These are phyloP conservation scores for Vitis vinifera DNA, from an alignment of 164 flowering plant species.

Conservation along the genomic window ASM3070453v1 NC_081810.1:4033501-4034000, in stretches of 20 bases:
- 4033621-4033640: constrained; percentile 87
- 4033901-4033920: constrained; percentile 90
- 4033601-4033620: constrained; percentile 94
- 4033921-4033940: constrained; percentile 77
- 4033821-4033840: constrained; percentile 86
- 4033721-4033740: constrained; percentile 93
- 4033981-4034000: constrained; percentile 59
- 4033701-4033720: constrained; percentile 85
- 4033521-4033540: background rate
- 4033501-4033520: too few relatives aligned
- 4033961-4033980: constrained; percentile 77
- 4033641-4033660: constrained; percentile 85
- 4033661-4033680: constrained; percentile 84
- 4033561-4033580: constrained; percentile 84
- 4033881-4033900: constrained; percentile 90
- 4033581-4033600: constrained; percentile 78
- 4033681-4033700: constrained; percentile 88
- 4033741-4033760: constrained; percentile 85
- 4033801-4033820: constrained; percentile 87
- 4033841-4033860: constrained; percentile 91
- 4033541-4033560: constrained; percentile 89
- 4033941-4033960: constrained; percentile 74
- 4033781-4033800: constrained; percentile 89
- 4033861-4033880: constrained; percentile 91
- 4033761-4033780: constrained; percentile 84